These are phyloP conservation scores for Diaporthe ampelina DNA, from an alignment of 2,329 filamentous ascomycete genomes.

Conservation along the genomic window DNA sequence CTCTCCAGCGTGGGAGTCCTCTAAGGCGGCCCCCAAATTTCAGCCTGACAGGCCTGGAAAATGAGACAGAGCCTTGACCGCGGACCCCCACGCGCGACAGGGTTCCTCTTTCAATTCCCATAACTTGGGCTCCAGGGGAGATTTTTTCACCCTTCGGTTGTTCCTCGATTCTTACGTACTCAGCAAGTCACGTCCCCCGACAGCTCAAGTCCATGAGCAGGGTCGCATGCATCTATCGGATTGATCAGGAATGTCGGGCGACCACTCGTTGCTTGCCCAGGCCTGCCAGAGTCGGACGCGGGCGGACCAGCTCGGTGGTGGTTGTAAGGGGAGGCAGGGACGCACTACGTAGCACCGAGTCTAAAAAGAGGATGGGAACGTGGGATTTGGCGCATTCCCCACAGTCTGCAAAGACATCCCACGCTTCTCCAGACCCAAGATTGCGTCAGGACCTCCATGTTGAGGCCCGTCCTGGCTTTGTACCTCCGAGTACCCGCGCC, in stretches of 20 bases:
- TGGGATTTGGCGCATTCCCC: constrained; percentile 36
- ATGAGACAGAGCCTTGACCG: constrained; percentile 27
- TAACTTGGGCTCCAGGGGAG: constrained; percentile 2
- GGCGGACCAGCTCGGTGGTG: constrained; percentile 9
- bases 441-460: constrained; percentile 41
- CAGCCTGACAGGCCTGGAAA: constrained; percentile 31
- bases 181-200: neutral
- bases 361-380: constrained; percentile 34
- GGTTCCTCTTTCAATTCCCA: constrained; percentile 13
- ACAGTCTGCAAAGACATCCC: constrained; percentile 40
- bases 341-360: constrained; percentile 24
- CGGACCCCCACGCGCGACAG: constrained; percentile 38
- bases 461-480: constrained; percentile 18
- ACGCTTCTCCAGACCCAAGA: constrained; percentile 42
- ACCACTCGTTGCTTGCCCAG: constrained; percentile 27
- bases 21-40: constrained; percentile 34
- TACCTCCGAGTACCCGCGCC: constrained; percentile 39
- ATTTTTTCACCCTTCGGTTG: neutral
- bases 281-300: neutral
- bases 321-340: constrained; percentile 1
- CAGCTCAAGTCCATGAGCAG: neutral
- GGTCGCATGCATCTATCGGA: constrained; percentile 12
- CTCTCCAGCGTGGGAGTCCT: constrained; percentile 26
- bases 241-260: constrained; percentile 9
- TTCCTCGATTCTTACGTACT: constrained; percentile 20